Base-by-base conservation (phyloP, 164 flowering plant species). In the Dillenia suffruticosa region DNA sequence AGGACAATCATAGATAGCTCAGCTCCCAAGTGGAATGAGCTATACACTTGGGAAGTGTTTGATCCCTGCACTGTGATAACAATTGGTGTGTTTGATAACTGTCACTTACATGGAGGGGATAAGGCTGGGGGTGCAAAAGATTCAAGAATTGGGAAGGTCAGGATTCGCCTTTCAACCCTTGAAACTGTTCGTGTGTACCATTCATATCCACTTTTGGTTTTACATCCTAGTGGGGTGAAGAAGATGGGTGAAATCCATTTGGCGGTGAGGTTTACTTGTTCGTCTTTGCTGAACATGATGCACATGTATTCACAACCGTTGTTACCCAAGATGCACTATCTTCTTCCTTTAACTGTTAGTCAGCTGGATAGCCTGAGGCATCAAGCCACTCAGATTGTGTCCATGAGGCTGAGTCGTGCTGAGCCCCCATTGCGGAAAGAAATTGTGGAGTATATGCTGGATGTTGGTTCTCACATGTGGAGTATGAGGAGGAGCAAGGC, bases 401-500 rank as follows among this genome's bases (percentile, higher is more conserved):
- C 96, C 0, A 70, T 81, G 78, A 75, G 96, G 77, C 77, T 91
- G 51, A 72, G 77, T 57, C 82, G 96, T 6, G 87, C 97, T 4
- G 97, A 88, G 70, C 95, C 97, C 40, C 90, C 97, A 6, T 58
- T 90, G 70, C 74, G 87, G 67, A 84, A 79, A 69, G 95, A 88
- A 73, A 76, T 90, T 12, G 92, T 88, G 44, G 92, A 84, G 72
- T 85, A 83, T 46, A 85, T 91, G 91, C 76, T 89, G 63, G 93
- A 88, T 68, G 88, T 82, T 32, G 91, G 81, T 53, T 85, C 89
- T 14, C 90, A 85, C 49, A 83, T 88, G 89, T 88, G 90, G 94
- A 88, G 90, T 63, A 85, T 88, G 90, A 77, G 90, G 68, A 79
- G 87, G 56, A 88, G 94, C 81, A 87, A 85, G 62, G 87, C 90